Evolutionary conservation across 2,329 filamentous ascomycete genomes (phyloP), one percentile per base, ranked within the genome.

Genomic region (Neonectria faginata): DNA sequence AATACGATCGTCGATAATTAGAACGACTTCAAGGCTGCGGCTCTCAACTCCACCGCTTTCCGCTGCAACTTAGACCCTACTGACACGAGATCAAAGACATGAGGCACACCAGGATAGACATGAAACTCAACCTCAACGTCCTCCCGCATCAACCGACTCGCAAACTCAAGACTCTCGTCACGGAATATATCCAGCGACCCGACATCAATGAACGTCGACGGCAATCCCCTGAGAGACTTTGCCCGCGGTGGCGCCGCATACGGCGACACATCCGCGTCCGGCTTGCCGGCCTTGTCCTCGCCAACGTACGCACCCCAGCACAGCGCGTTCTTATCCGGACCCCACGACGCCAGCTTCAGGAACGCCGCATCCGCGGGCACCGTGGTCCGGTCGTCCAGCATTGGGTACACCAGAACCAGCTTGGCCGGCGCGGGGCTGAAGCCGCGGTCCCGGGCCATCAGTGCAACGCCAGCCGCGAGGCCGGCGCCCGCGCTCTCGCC

Each of bases 121-220:
- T 73, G 71, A 44, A 73, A 63, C 56, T 73, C 71, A 5, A 72
- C 64, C n/a, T 72, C 66, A 1, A 72, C 64, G 3, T 73, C 39
- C 14, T 68, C 69, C 18, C 41, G 57, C 33, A 73, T 45, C 12
- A 73, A 29, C 5, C 71, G 62, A n/a, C 29, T 67, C 1, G 64
- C 71, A 60, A 68, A 70, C 9, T 64, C 66, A 8, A 73, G 11
- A 4, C 47, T 29, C 47, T 73, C 71, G 1, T 72, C 62, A 0
- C 69, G 52, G 18, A 73, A 72, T 9, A 73, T 6, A 7, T 73
- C 71, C 8, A 73, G 14, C 0, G 62, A 62, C 1, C 71, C 71
- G 1, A 73, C 55, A 0, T 72, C 71, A 2, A 73, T 57, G 14
- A 66, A 73, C 1, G 66, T 62, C 1, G 67, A 11, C 0, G 71